phyloP scores from a whole-genome alignment of 495 filamentous ascomycete species.

The Aspergillus taichungensis region DNA sequence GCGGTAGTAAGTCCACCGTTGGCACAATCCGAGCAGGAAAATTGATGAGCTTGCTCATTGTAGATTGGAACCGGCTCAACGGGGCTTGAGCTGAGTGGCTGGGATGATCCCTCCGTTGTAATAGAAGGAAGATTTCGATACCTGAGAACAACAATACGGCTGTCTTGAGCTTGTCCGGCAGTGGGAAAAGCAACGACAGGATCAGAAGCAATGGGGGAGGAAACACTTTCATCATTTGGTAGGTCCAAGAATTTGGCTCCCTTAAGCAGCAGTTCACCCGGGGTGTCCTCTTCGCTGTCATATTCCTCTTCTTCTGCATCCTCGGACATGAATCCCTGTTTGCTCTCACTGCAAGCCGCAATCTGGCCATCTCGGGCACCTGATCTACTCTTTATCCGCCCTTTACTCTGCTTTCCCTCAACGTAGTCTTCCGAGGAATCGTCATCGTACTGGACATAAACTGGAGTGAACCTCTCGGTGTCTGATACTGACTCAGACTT shows the following conservation, averaged over 20 bases:
- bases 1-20: too few relatives aligned
- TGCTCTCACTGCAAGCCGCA: background rate
- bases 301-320: slow-evolving; percentile 3
- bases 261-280: slow-evolving; percentile 7
- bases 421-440: too few relatives aligned
- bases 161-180: background rate
- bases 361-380: background rate
- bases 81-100: background rate
- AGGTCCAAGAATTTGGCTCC: slow-evolving; percentile 12
- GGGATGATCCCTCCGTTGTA: background rate
- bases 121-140: background rate
- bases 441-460: too few relatives aligned
- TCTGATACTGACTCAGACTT: too few relatives aligned
- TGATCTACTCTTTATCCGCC: too few relatives aligned
- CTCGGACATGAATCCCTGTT: background rate
- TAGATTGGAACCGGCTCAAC: too few relatives aligned
- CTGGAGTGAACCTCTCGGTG: too few relatives aligned
- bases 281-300: background rate
- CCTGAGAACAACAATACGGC: slow-evolving; percentile 4
- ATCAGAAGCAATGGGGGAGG: background rate
- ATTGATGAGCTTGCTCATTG: too few relatives aligned
- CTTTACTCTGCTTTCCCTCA: too few relatives aligned
- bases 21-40: too few relatives aligned
- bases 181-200: background rate
- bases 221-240: slow-evolving; percentile 3